Base-by-base conservation (phyloP, 1,139 yeast genomes). In the Candida tropicalis region DNA sequence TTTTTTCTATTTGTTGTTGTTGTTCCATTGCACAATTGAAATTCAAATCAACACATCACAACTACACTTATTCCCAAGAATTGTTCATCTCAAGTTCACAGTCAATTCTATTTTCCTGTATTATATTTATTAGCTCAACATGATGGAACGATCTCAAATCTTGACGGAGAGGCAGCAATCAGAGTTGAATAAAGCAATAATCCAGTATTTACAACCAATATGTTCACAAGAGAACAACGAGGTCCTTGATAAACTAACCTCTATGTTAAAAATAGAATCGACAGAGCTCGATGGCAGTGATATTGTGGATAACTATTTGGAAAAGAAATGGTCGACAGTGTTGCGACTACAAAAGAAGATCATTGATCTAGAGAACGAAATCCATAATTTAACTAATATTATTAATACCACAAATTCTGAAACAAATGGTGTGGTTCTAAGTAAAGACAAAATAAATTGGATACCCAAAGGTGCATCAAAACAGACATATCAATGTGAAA, bases 281-380 rank as follows among this genome's bases (percentile, higher is more conserved):
- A 22, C 18, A n/a, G 25, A 43, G 5, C 11, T 17, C 13, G 25
- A 32, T 12, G 15, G 29, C 10, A 32, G 16, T 18, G 56, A 51
- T 13, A 53, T 69, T 2, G 71, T 78, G 13, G 75, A 81, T 41
- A 66, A 73, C 47, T 70, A 85, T 40, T 68, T 91, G 35, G 95
- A 87, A 54, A 87, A 84, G 65, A 91, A 90, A 65, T 91, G 98
- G 98, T 76, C 87, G 1, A 84, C 96, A 0, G 95, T 91, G 5
- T 72, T 88, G 27, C 70, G 96, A 41, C 70, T 91, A 33, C 97
- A 91, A 62, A 79, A 84, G 50, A 78, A 81, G 55, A 83, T 90
- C 38, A 68, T 85, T 45, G 95, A 85, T 44, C 62, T 74, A 24
- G 77, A 73, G 48, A 59, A 60, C 60, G 81, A 79, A 46, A 61